phyloP scores from a whole-genome alignment of 169 alveolate genomes.

The Perkinsus olseni region DNA sequence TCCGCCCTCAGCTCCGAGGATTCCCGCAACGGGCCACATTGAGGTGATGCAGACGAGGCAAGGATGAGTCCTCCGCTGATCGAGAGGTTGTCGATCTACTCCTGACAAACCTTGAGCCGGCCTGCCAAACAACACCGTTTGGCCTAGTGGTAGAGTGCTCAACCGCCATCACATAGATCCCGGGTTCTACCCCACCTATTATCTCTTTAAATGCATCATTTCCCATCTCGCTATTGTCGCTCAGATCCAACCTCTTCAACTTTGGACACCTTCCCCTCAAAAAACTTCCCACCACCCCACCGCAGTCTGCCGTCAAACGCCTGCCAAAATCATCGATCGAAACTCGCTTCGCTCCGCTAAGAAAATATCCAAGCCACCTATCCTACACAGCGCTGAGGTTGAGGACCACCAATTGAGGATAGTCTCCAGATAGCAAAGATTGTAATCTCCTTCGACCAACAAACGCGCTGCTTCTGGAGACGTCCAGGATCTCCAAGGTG shows the following conservation, averaged over 20 bases:
- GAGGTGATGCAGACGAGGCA: not conserved
- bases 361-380: too few species aligned
- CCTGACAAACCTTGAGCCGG: too few species aligned
- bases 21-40: not conserved
- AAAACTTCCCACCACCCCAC: not conserved
- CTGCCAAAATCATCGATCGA: not conserved
- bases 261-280: not conserved
- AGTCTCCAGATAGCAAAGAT: too few species aligned
- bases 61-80: too few species aligned
- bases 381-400: not conserved
- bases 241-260: not conserved
- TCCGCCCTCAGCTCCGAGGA: not conserved
- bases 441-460: not conserved
- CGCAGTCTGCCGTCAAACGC: not conserved
- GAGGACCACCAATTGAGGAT: not conserved
- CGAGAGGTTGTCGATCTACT: too few species aligned
- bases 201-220: not conserved
- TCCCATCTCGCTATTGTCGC: not conserved
- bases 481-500: not conserved
- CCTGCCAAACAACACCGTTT: too few species aligned
- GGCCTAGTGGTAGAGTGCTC: not conserved
- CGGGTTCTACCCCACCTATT: not conserved
- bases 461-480: not conserved
- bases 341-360: not conserved
- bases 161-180: not conserved